Conservation (phyloP, 768 basidiomycete genomes). For the Plicaturopsis crispa region DNA sequence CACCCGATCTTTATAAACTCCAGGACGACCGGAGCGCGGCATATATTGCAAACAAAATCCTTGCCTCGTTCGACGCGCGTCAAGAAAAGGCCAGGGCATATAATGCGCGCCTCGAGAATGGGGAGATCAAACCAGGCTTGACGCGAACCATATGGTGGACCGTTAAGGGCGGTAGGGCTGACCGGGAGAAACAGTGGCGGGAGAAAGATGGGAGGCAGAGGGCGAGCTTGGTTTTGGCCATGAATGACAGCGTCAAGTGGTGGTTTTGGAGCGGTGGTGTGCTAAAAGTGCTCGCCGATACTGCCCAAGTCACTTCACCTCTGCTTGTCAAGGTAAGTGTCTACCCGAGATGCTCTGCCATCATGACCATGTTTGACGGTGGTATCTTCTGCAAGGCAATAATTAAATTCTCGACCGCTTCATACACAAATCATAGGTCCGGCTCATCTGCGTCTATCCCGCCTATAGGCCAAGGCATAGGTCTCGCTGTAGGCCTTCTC, state of each 20-base stretch:
- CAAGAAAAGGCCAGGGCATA: constrained; percentile 52
- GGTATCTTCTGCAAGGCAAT: neutral
- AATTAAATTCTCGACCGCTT: constrained; percentile 15
- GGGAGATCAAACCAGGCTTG: constrained; percentile 51
- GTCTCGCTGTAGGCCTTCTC: constrained; percentile 65
- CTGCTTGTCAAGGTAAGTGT: constrained; percentile 76
- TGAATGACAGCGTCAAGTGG: constrained; percentile 74
- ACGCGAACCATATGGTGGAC: constrained; percentile 53
- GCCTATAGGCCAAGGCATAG: constrained; percentile 54
- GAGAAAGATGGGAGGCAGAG: constrained; percentile 52
- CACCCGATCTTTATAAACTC: constrained; percentile 75
- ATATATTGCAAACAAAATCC: constrained; percentile 54
- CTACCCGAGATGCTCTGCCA: too few relatives aligned
- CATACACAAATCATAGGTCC: constrained; percentile 22
- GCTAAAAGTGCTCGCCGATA: constrained; percentile 55
- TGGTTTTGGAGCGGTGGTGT: constrained; percentile 19
- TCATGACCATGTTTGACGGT: constrained; percentile 8
- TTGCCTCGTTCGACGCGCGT: constrained; percentile 55
- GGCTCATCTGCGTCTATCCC: constrained; percentile 22
- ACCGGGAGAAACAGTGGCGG: constrained; percentile 58
- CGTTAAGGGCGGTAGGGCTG: constrained; percentile 26
- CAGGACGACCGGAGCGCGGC: constrained; percentile 53
- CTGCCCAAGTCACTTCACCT: constrained; percentile 66
- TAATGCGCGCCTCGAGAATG: constrained; percentile 60
- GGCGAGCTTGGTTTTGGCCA: constrained; percentile 58